Evolutionary conservation across 305 asterid species (phyloP).

Genomic region (Plantago lanceolata): DNA sequence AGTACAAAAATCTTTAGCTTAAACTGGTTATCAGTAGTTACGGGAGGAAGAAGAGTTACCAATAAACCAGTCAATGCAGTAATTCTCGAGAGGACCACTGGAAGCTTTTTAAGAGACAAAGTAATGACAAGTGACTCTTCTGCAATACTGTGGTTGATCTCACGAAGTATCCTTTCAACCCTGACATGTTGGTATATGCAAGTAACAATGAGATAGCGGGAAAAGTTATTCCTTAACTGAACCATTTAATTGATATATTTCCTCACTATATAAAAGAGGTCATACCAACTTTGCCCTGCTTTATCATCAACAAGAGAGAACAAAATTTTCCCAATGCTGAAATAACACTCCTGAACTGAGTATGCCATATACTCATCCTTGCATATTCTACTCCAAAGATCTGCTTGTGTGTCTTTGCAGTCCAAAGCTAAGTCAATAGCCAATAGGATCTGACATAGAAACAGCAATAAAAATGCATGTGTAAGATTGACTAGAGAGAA

Average conservation of each 20-base stretch:
- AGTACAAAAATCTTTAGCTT: constrained; percentile 10
- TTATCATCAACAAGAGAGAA: constrained; percentile 79
- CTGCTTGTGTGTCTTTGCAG: constrained; percentile 88
- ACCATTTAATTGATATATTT: not conserved
- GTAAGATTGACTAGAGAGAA: constrained; percentile 19
- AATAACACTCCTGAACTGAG: constrained; percentile 96
- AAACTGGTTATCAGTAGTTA: constrained; percentile 19
- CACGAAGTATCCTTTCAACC: constrained; percentile 96
- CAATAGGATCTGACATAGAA: constrained; percentile 63
- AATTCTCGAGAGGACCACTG: constrained; percentile 78
- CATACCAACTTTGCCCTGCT: constrained; percentile 91
- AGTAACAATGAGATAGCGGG: not conserved
- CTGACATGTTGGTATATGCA: constrained; percentile 35
- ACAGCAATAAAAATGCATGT: constrained; percentile 6
- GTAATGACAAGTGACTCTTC: constrained; percentile 85
- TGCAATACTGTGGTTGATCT: constrained; percentile 72
- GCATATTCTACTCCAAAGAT: constrained; percentile 85
- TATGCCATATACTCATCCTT: constrained; percentile 98
- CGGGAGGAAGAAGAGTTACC: constrained; percentile 42
- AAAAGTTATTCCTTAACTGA: not conserved
- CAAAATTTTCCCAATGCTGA: constrained; percentile 79
- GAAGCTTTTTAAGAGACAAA: constrained; percentile 71
- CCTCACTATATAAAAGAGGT: constrained; percentile 18
- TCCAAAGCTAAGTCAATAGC: constrained; percentile 97
- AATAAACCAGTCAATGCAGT: constrained; percentile 94